Evolutionary conservation across 306 rosid species (phyloP).

Genomic region (Trifolium pratense): DNA sequence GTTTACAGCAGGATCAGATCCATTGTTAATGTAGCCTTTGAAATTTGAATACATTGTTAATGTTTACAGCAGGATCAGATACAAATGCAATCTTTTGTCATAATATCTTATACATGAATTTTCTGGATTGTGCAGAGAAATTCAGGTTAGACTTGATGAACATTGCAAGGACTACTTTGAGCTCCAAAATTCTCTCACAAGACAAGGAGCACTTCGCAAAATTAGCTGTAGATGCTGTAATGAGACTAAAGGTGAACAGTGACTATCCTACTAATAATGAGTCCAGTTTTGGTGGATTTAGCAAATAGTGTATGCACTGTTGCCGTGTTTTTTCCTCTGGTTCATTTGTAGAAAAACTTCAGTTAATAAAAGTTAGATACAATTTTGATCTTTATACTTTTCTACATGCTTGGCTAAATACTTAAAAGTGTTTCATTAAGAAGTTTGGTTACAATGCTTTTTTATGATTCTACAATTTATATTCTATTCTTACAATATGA

Average conservation of each 20-base stretch:
- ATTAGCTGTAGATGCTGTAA: constrained; percentile 93
- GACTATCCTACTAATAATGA: constrained; percentile 1
- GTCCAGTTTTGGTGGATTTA: constrained; percentile 5
- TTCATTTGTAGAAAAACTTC: not conserved
- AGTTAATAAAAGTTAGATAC: constrained; percentile 7
- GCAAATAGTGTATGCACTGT: not conserved
- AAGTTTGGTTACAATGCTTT: constrained; percentile 1
- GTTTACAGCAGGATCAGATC: too few relatives aligned
- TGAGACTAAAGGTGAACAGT: constrained; percentile 81
- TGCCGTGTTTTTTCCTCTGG: not conserved
- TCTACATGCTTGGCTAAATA: constrained; percentile 1
- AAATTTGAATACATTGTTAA: too few relatives aligned
- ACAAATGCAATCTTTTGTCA: not conserved
- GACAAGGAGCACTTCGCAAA: constrained; percentile 93
- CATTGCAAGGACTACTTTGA: constrained; percentile 96
- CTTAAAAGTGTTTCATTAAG: constrained; percentile 23
- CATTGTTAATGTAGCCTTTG: too few relatives aligned
- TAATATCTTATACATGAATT: constrained; percentile 31
- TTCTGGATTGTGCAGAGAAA: constrained; percentile 60
- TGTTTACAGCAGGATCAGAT: not conserved
- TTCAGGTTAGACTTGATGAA: constrained; percentile 91
- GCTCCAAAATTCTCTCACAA: constrained; percentile 96
- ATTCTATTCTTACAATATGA: not conserved
- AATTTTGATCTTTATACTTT: constrained; percentile 15
- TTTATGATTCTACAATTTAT: constrained; percentile 17